Evolutionary conservation across 495 filamentous ascomycete species (phyloP), one percentile per base, ranked within the genome.

Genomic region (Penicillium cataractarum): DNA sequence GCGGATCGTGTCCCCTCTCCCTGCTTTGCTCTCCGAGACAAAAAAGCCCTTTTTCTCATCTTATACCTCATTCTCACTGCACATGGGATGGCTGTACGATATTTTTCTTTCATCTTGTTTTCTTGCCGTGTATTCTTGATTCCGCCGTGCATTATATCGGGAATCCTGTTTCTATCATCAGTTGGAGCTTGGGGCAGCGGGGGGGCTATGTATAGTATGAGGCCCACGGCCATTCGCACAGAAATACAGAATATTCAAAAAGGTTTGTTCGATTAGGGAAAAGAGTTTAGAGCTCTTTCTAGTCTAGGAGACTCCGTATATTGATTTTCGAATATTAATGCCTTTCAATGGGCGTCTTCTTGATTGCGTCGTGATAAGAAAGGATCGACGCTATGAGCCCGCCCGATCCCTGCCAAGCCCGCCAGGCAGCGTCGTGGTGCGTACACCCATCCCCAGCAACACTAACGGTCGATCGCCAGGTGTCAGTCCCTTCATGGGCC

Each of bases 81-180:
- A 42, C 54, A 24, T 24, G 63, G 62, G 67, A 65, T 58, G 51
- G 54, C 65, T 72, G 70, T 73, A 73, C 65, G 61, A 71, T 73
- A 73, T 63, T 58, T 57, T 42, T 56, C 46, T 62, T 42, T 53
- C 37, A 60, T 65, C 42, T 31, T 59, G 49, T 54, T 54, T 57
- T 64, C 58, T 67, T 50, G n/a, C 26, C 42, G 24, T 42, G 33
- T 56, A 26, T 31, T 44, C 55, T 58, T 22, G 60, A 29, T 60
- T 24, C 55, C 42, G 22, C 37, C 60, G 46, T 57, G 33, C 52
- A 51, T 46, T 56, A 58, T 56, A 58, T 64, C 46, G 62, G 58
- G 49, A n/a, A 55, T 52, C 19, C 60, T 55, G 55, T 67, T 70
- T 68, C 55, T 60, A 53, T 63, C 55, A 55, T 57, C 21, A 22